Evolutionary conservation across 495 filamentous ascomycete genomes (phyloP).

Genomic region (Astrothelium macrocarpum): DNA sequence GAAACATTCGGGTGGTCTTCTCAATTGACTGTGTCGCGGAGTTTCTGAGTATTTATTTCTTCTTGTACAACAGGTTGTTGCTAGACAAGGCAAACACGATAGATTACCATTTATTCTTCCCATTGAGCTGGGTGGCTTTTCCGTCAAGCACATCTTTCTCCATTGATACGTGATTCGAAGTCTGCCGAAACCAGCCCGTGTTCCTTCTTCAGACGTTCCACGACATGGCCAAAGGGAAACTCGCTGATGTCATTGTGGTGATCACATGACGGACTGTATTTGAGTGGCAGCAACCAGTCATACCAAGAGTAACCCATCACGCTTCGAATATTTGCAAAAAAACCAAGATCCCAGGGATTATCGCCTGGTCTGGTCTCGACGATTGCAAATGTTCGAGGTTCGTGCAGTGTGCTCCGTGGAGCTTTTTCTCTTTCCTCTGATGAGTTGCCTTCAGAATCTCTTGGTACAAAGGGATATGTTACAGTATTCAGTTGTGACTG

Average conservation of each 20-base stretch:
- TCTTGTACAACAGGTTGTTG: neutral
- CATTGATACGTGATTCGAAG: neutral
- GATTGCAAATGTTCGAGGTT: constrained; percentile 22
- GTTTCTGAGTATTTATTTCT: neutral
- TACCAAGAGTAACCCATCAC: constrained; percentile 17
- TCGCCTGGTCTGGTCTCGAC: constrained; percentile 19
- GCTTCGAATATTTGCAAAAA: constrained; percentile 12
- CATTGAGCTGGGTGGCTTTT: neutral
- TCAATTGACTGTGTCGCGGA: no score
- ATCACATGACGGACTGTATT: constrained; percentile 21
- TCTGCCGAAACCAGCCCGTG: neutral
- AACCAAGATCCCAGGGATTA: constrained; percentile 25
- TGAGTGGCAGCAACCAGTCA: constrained; percentile 22
- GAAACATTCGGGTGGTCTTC: no score
- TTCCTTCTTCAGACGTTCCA: neutral
- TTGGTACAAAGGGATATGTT: neutral
- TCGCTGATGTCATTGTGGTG: constrained; percentile 4
- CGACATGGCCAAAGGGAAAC: neutral
- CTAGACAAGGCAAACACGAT: neutral
- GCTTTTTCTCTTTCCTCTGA: constrained; percentile 7
- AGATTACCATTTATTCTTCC: no score
- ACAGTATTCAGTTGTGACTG: neutral
- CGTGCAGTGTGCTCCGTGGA: neutral
- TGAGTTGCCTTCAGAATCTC: neutral
- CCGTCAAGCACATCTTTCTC: no score